These are phyloP conservation scores for Phytopythium boreale DNA, from an alignment of 352 stramenopile genomes.

Conservation along the genomic window DNA sequence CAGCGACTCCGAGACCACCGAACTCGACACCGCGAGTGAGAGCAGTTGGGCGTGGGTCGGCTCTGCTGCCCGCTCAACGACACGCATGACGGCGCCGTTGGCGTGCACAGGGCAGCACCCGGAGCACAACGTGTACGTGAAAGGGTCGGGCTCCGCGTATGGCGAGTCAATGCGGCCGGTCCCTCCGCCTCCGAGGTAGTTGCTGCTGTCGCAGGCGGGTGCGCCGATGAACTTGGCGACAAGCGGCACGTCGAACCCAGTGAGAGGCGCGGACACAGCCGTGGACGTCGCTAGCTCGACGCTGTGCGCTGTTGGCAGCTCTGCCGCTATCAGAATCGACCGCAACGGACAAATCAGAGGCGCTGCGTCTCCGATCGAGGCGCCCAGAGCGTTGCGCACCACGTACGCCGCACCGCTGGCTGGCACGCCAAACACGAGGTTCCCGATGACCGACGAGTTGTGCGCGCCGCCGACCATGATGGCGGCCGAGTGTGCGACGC, in stretches of 20 bases:
- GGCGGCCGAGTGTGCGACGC: slow-evolving; percentile 44
- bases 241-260: slow-evolving; percentile 54
- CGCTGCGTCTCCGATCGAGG: slow-evolving; percentile 15
- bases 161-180: slow-evolving; percentile 46
- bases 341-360: slow-evolving; percentile 32
- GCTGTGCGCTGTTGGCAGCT: neutral
- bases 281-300: slow-evolving; percentile 32
- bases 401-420: slow-evolving; percentile 19
- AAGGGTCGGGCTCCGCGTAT: slow-evolving; percentile 40
- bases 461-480: slow-evolving; percentile 51
- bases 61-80: slow-evolving; percentile 29
- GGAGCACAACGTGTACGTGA: slow-evolving; percentile 58
- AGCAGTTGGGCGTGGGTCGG: slow-evolving; percentile 12
- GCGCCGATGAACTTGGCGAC: slow-evolving; percentile 69
- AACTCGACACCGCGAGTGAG: slow-evolving; percentile 5
- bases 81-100: slow-evolving; percentile 45
- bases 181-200: slow-evolving; percentile 12
- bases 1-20: neutral
- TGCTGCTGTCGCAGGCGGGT: slow-evolving; percentile 40
- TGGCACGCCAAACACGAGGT: slow-evolving; percentile 58
- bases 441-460: slow-evolving; percentile 46
- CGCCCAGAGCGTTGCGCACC: slow-evolving; percentile 43
- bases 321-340: slow-evolving; percentile 10
- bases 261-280: slow-evolving; percentile 35
- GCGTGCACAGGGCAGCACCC: slow-evolving; percentile 63